Base-by-base conservation (phyloP, 805 yeast species). In the Kluyveromyces siamensis region DNA sequence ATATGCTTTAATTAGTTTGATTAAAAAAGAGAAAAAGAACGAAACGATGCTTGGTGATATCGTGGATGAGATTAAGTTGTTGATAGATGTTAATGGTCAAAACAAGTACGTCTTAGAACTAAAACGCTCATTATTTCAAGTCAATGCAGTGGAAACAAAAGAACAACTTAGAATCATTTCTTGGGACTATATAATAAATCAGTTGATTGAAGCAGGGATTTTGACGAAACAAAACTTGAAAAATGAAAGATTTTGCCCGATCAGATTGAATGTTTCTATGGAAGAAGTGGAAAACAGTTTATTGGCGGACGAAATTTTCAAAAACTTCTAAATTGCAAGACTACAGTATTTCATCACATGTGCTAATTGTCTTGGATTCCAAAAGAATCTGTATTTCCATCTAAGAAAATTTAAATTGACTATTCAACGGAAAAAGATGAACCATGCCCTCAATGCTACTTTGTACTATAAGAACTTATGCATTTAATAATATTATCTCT, bases 151-250 rank as follows among this genome's bases (percentile, higher is more conserved):
- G 14, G 55, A 55, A 7, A 65, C 71, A 2, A 66, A 80, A 1
- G 70, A 91, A 21, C 66, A 63, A 49, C 71, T 84, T 27, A 71
- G 72, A 25, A 82, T 86, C 5, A 76, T 86, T 55, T 75, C 76
- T 1, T 65, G 69, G 69, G 66, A 63, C 37, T 77, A 71, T 47
- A 73, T 87, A 1, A 58, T 89, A 8, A 72, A 74, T 43, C 95
- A 88, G 57, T 69, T 91, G 48, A 78, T 79, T 13, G 96, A 89
- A 48, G 80, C 82, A 41, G 98, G 97, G 0, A 69, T 91, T 6
- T 52, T 93, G 2, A 69, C 80, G 3, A 83, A 80, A 57, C 95
- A 87, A 59, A 77, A 77, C 43, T 69, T 77, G 50, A 76, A 75
- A 44, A 82, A 88, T 27, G 95, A 87, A 57, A 72, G 96, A 45